Conservation (phyloP, 225 moss, liverwort and hornwort genomes). For the Pleurozium schreberi region DNA sequence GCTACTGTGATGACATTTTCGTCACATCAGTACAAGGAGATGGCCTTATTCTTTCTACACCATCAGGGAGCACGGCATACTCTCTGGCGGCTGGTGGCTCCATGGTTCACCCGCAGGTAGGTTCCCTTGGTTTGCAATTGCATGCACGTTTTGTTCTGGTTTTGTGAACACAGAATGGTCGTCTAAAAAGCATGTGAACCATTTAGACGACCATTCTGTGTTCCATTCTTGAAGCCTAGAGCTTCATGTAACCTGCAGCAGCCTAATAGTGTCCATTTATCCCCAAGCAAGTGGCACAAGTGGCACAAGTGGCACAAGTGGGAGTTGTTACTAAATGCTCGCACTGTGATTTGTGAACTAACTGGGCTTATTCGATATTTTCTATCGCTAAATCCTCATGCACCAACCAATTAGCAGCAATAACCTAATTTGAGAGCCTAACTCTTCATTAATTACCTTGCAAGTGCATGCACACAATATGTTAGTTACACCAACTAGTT, state of each 20-base stretch:
- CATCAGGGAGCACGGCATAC: constrained; percentile 93
- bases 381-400: not conserved
- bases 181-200: too few relatives aligned
- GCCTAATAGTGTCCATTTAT: not conserved
- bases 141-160: not conserved
- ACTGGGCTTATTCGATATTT: not conserved
- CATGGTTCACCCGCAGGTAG: constrained; percentile 96
- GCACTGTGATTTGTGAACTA: not conserved
- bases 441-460: not conserved
- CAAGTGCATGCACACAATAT: not conserved
- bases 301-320: not conserved
- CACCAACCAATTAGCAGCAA: not conserved
- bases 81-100: constrained; percentile 92
- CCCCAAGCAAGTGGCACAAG: not conserved
- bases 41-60: constrained; percentile 90
- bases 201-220: not conserved
- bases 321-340: not conserved
- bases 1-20: constrained; percentile 85
- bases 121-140: not conserved
- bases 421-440: not conserved
- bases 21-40: constrained; percentile 93
- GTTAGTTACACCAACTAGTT: not conserved
- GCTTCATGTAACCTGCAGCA: not conserved
- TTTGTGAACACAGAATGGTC: too few relatives aligned
- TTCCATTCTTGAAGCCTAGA: not conserved